Evolutionary conservation across 192 early-diverging fungal genomes (phyloP), one percentile per base, ranked within the genome.

Genomic region (Lunasporangiospora selenospora): DNA sequence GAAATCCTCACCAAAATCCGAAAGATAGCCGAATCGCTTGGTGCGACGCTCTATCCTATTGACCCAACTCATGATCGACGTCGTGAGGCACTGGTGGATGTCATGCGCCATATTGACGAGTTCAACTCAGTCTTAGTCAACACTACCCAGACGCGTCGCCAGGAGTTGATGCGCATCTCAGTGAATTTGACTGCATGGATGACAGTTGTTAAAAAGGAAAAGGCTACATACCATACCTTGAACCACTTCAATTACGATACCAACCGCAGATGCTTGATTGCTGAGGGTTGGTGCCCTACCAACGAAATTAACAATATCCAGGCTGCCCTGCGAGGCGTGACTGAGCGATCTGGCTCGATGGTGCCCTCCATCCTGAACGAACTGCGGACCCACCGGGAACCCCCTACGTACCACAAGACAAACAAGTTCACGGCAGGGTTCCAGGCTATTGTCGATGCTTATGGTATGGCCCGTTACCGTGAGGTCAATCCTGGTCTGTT

Each of bases 401-500:
- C 95, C 43, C 98, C 98, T 21, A 99, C 98, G 6, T 98, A 83
- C 76, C 90, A 96, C 62, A 89, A 90, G 48, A 92, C 93, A 51
- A 99, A 99, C 89, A 95, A 96, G 75, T 93, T 98, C 66, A 98
- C 98, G 1, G 80, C 77, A n/a, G 93, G 90, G 12, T 99, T 99
- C 83, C 98, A 99, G 80, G 89, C 82, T 53, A 96, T 99, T 62
- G 91, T 99, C 18, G 94, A 98, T 69, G 93, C 98, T 0, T 99
- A 99, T 75, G 98, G 98, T 53, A 87, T 98, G 66, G 94, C 98
- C 37, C 87, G 85, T 65, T 97, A 97, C 71, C 87, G 91, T 58
- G 98, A 99, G 81, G 95, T 98, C 59, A 99, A 99, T 75, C 98
- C 98, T 16, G 98, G 95, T 40, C 85, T 99, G 31, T 99, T 97